A percentile compares a stretch with the other conserved stretches of the same genome.
These are phyloP conservation scores for Gymnopilus dilepis DNA, from an alignment of 768 basidiomycete species.

Conservation along the genomic window DNA sequence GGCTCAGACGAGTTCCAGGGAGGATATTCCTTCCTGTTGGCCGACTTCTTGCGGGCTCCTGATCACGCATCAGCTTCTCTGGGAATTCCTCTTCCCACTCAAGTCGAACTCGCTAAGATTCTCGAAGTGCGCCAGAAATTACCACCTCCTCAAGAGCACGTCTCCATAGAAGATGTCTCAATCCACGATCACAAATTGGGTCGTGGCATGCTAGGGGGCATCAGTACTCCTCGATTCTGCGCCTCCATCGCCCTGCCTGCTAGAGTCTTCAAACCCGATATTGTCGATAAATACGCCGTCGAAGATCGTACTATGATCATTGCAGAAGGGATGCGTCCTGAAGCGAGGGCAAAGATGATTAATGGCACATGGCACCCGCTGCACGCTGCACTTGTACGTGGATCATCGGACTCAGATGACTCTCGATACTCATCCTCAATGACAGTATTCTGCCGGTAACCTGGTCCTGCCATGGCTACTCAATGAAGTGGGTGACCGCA, in stretches of 20 bases:
- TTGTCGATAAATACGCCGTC: neutral
- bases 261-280: neutral
- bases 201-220: neutral
- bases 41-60: neutral
- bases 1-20: conserved; percentile 4
- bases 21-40: neutral
- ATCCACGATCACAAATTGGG: neutral
- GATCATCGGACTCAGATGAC: neutral
- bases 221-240: neutral
- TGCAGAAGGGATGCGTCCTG: neutral
- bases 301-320: neutral
- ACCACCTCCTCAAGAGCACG: neutral
- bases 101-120: neutral
- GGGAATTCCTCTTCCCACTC: neutral
- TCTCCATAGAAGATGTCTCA: neutral
- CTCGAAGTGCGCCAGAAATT: neutral
- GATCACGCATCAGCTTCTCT: neutral
- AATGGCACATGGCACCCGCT: conserved; percentile 1
- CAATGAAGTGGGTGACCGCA: conserved; percentile 3
- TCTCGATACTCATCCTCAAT: neutral
- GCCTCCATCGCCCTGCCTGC: neutral
- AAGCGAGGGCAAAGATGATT: conserved; percentile 3
- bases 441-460: neutral
- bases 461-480: neutral
- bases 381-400: neutral